These are phyloP conservation scores for Candolleomyces efflorescens DNA, from an alignment of 768 basidiomycete genomes.

Conservation along the genomic window DNA sequence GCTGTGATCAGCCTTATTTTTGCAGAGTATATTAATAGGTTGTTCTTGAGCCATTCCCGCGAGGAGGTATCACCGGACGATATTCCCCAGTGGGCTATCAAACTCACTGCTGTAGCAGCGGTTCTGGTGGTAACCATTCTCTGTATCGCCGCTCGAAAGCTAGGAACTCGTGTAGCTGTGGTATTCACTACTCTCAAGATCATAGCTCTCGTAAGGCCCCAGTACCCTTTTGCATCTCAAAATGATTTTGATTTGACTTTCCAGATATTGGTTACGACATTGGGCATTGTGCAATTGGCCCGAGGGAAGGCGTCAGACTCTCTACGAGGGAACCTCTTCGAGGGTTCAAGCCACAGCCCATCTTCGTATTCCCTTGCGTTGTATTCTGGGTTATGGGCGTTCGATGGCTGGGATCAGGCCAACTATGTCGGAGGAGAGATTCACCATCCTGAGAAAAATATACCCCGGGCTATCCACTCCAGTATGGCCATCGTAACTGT, in stretches of 20 bases:
- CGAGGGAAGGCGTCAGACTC: constrained; percentile 69
- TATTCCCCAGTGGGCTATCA: constrained; percentile 89
- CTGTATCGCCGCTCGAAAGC: constrained; percentile 70
- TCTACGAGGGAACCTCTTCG: constrained; percentile 64
- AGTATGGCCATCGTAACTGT: constrained; percentile 85
- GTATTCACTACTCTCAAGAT: constrained; percentile 87
- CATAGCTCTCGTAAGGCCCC: constrained; percentile 53
- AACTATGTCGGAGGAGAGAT: constrained; percentile 93
- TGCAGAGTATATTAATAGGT: constrained; percentile 87
- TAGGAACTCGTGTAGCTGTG: constrained; percentile 79
- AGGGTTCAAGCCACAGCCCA: constrained; percentile 70
- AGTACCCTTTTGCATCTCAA: background rate
- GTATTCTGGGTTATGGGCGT: constrained; percentile 94
- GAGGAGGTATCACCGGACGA: constrained; percentile 69
- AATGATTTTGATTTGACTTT: constrained; percentile 1
- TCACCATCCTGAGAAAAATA: constrained; percentile 73
- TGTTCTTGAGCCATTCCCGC: constrained; percentile 75
- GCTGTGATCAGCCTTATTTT: constrained; percentile 90
- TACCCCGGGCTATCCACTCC: constrained; percentile 85
- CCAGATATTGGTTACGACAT: constrained; percentile 65
- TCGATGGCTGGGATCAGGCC: constrained; percentile 94
- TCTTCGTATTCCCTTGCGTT: constrained; percentile 89
- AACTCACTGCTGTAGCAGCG: constrained; percentile 74
- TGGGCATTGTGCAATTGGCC: constrained; percentile 75
- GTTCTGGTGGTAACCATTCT: constrained; percentile 70